These are phyloP conservation scores for Trametopsis cervina DNA, from an alignment of 768 basidiomycete species.

Conservation along the genomic window DNA sequence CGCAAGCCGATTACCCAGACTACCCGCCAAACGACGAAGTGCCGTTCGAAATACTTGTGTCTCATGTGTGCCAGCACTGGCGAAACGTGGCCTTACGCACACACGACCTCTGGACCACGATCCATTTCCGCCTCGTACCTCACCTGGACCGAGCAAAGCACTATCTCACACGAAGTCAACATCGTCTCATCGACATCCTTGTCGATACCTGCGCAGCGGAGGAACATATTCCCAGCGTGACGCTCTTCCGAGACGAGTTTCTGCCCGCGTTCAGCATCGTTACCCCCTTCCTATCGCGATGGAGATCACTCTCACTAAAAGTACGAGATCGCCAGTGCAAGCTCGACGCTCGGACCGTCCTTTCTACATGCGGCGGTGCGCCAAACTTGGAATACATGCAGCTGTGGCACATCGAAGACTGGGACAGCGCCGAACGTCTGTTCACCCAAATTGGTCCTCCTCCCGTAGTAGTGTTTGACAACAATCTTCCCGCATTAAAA, in stretches of 20 bases:
- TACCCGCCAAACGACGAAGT: slow-evolving; percentile 34
- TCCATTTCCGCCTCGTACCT: slow-evolving; percentile 44
- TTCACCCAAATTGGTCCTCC: slow-evolving; percentile 49
- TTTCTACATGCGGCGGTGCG: slow-evolving; percentile 45
- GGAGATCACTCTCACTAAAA: slow-evolving; percentile 56
- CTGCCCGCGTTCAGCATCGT: slow-evolving; percentile 29
- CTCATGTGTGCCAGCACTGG: slow-evolving; percentile 55
- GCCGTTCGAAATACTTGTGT: slow-evolving; percentile 47
- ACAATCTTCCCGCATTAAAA: slow-evolving; percentile 41
- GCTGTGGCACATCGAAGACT: slow-evolving; percentile 61
- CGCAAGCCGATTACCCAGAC: slow-evolving; percentile 35
- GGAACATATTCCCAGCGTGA: slow-evolving; percentile 43
- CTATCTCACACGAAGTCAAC: slow-evolving; percentile 34
- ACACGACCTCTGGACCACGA: slow-evolving; percentile 43
- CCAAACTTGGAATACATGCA: slow-evolving; percentile 52
- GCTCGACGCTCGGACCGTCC: slow-evolving; percentile 40
- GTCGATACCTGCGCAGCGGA: slow-evolving; percentile 47
- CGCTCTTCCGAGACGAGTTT: slow-evolving; percentile 47
- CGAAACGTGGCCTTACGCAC: slow-evolving; percentile 45
- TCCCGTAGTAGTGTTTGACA: slow-evolving; percentile 52
- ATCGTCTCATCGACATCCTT: slow-evolving; percentile 39
- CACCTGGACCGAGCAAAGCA: slow-evolving; percentile 42
- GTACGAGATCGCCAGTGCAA: slow-evolving; percentile 57
- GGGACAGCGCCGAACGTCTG: slow-evolving; percentile 40
- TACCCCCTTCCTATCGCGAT: slow-evolving; percentile 38